Conservation (phyloP, 257 asterid species). For the Jasminum sambac region DNA sequence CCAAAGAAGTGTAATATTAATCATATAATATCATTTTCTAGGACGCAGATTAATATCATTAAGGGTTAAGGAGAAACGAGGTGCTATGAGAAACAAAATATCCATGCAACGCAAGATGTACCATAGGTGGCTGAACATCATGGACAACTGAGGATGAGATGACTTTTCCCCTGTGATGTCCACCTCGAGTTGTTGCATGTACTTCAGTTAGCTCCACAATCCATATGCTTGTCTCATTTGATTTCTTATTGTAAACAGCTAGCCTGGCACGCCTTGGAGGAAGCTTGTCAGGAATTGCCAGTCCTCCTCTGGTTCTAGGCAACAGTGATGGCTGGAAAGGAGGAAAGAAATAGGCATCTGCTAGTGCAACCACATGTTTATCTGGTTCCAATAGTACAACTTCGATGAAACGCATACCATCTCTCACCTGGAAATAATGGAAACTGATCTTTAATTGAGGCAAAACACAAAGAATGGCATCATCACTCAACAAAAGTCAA, state of each 20-base stretch:
- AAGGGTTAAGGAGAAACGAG: not conserved
- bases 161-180: slow-evolving; percentile 96
- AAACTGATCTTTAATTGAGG: slow-evolving; percentile 9
- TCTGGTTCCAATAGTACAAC: slow-evolving; percentile 96
- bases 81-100: not conserved
- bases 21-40: not conserved
- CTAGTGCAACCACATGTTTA: slow-evolving; percentile 82
- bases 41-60: not conserved
- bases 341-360: slow-evolving; percentile 97
- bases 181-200: slow-evolving; percentile 93
- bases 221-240: slow-evolving; percentile 95
- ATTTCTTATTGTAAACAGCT: slow-evolving; percentile 79
- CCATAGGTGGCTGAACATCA: slow-evolving; percentile 98
- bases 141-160: slow-evolving; percentile 70
- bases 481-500: slow-evolving; percentile 17
- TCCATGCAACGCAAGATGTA: slow-evolving; percentile 28
- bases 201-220: slow-evolving; percentile 89
- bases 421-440: slow-evolving; percentile 68
- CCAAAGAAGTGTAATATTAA: not conserved
- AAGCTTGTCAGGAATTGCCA: slow-evolving; percentile 75
- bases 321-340: slow-evolving; percentile 93
- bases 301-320: slow-evolving; percentile 86
- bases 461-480: slow-evolving; percentile 1
- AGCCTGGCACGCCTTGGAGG: slow-evolving; percentile 94
- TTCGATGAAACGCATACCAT: slow-evolving; percentile 90